Base-by-base conservation (phyloP, 1,284 basidiomycete species). In the Volvariella volvacea region DNA sequence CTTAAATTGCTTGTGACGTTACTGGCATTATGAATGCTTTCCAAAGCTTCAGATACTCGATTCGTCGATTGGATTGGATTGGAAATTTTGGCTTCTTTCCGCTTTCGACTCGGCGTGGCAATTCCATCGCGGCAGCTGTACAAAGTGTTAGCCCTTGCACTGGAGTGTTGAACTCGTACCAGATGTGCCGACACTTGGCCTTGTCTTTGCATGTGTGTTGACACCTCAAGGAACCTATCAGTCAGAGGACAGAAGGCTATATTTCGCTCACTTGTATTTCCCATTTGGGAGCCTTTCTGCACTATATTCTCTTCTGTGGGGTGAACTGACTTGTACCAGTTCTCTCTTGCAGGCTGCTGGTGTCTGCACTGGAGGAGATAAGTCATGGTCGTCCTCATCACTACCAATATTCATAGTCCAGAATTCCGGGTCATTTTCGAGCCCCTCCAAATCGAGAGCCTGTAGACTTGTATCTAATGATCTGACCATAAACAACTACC, bases 151-250 rank as follows among this genome's bases (percentile, higher is more conserved):
- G 17, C 12, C 8, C 28, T 10, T 20, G 28, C 33, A 34, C 21
- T 14, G 4, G 4, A 38, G 6, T 19, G 15, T 3, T 30, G 20
- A 22, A 51, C 42, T 48, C 68, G 52, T 53, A 87, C 88, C 87
- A 90, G 25, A 80, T 57, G 65, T 90, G 87, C 20, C 80, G 73
- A 56, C 88, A 90, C 38, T 68, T 71, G 2, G 66, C 65, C 60
- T 89, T 90, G 55, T 88, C 78, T 56, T 83, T 87, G 68, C 88
- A 90, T n/a, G 68, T 48, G 54, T 90, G 88, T 51, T 86, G 85
- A 54, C 88, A 90, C 46, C 86, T 88, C 42, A 41, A 43, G 32
- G 41, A 43, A 1, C 48, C 20, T 20, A 22, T 37, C n/a, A 32
- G 8, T 30, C 67, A 52, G 12, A 28, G 12, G 25, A 28, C 25